These are phyloP conservation scores for Groenewaldozyma salmanticensis DNA, from an alignment of 805 yeast genomes.

Conservation along the genomic window DNA sequence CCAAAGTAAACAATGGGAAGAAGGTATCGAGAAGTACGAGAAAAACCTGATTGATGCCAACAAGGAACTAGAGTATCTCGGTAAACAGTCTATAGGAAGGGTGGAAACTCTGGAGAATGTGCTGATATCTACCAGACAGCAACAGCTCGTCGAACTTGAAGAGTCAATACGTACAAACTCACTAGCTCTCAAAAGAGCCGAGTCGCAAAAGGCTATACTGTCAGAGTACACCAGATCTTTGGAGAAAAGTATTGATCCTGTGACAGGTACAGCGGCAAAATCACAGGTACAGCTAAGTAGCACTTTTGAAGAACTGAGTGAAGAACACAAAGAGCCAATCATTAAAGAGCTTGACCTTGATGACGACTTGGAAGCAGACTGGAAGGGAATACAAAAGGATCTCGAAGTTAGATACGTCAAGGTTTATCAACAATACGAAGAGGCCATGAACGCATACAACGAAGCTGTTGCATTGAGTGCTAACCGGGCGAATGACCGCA, in stretches of 20 bases:
- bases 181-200: conserved; percentile 6
- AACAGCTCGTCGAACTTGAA: conserved; percentile 14
- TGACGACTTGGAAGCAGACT: conserved; percentile 25
- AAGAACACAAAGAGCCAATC: conserved; percentile 13
- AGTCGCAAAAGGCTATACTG: conserved; percentile 7
- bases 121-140: conserved; percentile 10
- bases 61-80: conserved; percentile 6
- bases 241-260: conserved; percentile 12
- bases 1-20: conserved; percentile 13
- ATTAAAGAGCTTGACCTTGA: conserved; percentile 20
- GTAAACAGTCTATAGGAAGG: conserved; percentile 5
- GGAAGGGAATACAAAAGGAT: conserved; percentile 27
- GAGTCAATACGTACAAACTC: conserved; percentile 10
- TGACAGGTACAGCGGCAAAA: conserved; percentile 10
- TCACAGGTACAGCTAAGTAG: conserved; percentile 11
- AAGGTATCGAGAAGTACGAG: conserved; percentile 17
- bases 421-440: conserved; percentile 26
- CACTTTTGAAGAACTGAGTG: conserved; percentile 15
- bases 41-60: conserved; percentile 12
- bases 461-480: conserved; percentile 3
- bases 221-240: conserved; percentile 4
- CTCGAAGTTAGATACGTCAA: conserved; percentile 28
- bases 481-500: neutral
- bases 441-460: conserved; percentile 19
- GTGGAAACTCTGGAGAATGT: conserved; percentile 7